Evolutionary conservation across 305 asterid genomes (phyloP).

Genomic region (Coffea humblotiana): DNA sequence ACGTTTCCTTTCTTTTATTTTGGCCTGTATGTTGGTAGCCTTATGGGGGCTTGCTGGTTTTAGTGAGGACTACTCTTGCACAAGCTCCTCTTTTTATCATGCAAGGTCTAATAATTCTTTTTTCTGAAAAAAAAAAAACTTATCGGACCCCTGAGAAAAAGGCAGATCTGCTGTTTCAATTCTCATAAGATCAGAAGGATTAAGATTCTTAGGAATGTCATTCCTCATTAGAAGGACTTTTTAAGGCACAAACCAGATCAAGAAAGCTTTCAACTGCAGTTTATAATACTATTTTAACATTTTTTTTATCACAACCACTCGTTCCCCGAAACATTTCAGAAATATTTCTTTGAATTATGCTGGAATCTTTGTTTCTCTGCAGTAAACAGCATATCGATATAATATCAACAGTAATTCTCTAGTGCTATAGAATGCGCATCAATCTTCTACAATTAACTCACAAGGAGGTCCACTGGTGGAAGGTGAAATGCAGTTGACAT

Average conservation of each 20-base stretch:
- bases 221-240: background rate
- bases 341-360: background rate
- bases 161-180: background rate
- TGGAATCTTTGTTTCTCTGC: background rate
- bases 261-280: background rate
- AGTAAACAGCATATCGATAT: background rate
- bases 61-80: too few relatives aligned
- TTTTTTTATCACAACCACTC: background rate
- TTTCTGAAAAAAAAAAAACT: too few relatives aligned
- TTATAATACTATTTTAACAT: too few relatives aligned
- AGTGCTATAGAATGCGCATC: background rate
- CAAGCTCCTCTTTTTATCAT: too few relatives aligned
- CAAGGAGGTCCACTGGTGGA: background rate
- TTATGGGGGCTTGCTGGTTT: too few relatives aligned
- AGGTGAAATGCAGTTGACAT: too few relatives aligned
- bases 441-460: background rate
- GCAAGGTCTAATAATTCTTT: too few relatives aligned
- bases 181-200: background rate
- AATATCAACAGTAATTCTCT: background rate
- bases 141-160: background rate
- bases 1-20: too few relatives aligned
- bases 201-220: background rate
- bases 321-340: background rate
- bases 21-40: too few relatives aligned
- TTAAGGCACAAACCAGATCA: background rate